These are phyloP conservation scores for Quercus phellos DNA, from an alignment of 331 rosid species.

Conservation along the genomic window DNA sequence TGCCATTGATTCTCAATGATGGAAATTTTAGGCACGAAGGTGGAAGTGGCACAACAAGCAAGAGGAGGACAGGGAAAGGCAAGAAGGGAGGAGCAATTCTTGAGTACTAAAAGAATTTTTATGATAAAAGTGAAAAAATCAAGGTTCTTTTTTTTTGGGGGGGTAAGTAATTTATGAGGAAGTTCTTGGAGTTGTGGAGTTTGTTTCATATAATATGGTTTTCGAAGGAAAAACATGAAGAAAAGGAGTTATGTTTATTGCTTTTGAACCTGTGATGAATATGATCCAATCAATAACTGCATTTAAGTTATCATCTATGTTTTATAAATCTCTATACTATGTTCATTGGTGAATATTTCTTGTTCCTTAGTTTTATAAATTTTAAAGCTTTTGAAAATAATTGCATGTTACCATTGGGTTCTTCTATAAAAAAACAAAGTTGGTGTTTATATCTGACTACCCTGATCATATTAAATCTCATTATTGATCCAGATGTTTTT, in stretches of 20 bases:
- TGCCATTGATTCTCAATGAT: conserved; percentile 64
- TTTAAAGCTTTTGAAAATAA: too few relatives aligned
- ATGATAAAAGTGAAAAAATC: background rate
- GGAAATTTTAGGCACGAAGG: conserved; percentile 50
- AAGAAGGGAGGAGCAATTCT: conserved; percentile 30
- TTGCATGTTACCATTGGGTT: too few relatives aligned
- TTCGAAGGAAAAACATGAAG: conserved; percentile 7
- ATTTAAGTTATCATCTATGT: background rate
- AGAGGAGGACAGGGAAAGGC: conserved; percentile 53
- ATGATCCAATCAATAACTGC: background rate
- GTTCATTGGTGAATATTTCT: background rate
- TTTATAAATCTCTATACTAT: background rate
- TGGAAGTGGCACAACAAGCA: conserved; percentile 22
- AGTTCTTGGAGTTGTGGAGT: conserved; percentile 9
- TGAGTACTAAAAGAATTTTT: background rate
- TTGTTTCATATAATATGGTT: conserved; percentile 7
- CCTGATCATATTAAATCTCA: too few relatives aligned
- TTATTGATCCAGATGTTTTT: too few relatives aligned
- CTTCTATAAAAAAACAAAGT: too few relatives aligned
- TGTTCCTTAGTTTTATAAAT: too few relatives aligned
- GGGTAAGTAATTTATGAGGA: conserved; percentile 32
- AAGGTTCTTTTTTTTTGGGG: background rate
- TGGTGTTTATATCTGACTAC: too few relatives aligned
- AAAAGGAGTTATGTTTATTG: background rate
- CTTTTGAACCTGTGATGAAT: conserved; percentile 5